Evolutionary conservation across 2,329 filamentous ascomycete species (phyloP).

Genomic region (Talaromyces islandicus): DNA sequence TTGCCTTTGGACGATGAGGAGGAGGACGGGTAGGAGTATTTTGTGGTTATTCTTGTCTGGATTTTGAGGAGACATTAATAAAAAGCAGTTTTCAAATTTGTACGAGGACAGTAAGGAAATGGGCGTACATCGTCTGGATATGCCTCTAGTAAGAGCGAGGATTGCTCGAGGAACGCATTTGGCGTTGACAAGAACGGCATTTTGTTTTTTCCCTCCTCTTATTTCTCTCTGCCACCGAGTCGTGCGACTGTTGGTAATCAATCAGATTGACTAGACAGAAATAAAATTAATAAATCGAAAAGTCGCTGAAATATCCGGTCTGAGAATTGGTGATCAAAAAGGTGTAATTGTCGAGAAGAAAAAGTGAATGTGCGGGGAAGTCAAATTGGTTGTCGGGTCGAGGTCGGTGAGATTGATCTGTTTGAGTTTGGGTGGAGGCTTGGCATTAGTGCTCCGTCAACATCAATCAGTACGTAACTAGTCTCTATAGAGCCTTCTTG

Average conservation of each 20-base stretch:
- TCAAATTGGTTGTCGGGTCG: not conserved
- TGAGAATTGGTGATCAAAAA: not conserved
- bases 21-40: conserved; percentile 67
- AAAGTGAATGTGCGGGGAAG: not conserved
- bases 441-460: not conserved
- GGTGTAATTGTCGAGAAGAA: not conserved
- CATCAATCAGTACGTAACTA: not conserved
- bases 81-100: not conserved
- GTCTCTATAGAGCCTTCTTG: too few species aligned
- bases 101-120: not conserved
- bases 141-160: conserved; percentile 75
- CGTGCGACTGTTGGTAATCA: not conserved
- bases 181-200: conserved; percentile 80
- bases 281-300: not conserved
- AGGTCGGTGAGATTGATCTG: not conserved
- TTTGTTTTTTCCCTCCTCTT: conserved; percentile 12
- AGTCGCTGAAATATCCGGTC: not conserved
- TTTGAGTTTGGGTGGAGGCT: not conserved
- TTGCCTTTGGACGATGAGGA: conserved; percentile 14
- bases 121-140: conserved; percentile 69
- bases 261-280: not conserved
- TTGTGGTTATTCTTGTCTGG: conserved; percentile 85
- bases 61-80: conserved; percentile 7
- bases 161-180: conserved; percentile 89
- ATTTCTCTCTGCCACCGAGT: not conserved